phyloP scores from a whole-genome alignment of 2,329 filamentous ascomycete genomes.

The Epichloe elymi region DNA sequence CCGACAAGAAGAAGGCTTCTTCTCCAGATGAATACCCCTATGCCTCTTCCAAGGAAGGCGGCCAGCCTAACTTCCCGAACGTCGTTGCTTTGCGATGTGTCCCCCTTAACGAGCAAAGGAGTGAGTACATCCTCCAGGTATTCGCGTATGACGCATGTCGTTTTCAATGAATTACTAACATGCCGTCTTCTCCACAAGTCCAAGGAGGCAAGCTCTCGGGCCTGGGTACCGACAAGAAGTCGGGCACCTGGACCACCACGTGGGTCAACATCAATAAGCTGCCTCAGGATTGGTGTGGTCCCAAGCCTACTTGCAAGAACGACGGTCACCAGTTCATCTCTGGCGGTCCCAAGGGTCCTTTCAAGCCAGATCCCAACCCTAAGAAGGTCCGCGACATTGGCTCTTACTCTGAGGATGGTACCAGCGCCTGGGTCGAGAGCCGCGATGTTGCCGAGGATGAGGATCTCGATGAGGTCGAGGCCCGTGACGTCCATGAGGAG shows the following conservation, averaged over 20 bases:
- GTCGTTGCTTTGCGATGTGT: background rate
- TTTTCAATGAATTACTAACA: background rate
- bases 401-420: background rate
- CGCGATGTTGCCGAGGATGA: background rate
- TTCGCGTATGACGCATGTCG: too few relatives aligned
- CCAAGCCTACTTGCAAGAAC: background rate
- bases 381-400: background rate
- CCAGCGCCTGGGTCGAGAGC: background rate
- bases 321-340: background rate
- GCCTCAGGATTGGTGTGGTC: background rate
- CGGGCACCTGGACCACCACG: background rate
- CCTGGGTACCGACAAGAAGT: background rate
- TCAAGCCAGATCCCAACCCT: background rate
- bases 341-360: background rate
- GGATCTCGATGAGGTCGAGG: background rate
- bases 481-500: background rate
- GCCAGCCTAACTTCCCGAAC: background rate
- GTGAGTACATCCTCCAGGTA: background rate
- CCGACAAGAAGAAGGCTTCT: background rate
- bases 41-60: background rate
- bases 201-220: background rate
- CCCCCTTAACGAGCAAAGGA: background rate
- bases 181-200: background rate
- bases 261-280: background rate
- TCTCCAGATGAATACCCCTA: slow-evolving; percentile 1